A percentile compares a stretch with the other conserved stretches of the same genome.
Conservation (phyloP, 2,329 filamentous ascomycete species). For the Fusarium gaditjirri region DNA sequence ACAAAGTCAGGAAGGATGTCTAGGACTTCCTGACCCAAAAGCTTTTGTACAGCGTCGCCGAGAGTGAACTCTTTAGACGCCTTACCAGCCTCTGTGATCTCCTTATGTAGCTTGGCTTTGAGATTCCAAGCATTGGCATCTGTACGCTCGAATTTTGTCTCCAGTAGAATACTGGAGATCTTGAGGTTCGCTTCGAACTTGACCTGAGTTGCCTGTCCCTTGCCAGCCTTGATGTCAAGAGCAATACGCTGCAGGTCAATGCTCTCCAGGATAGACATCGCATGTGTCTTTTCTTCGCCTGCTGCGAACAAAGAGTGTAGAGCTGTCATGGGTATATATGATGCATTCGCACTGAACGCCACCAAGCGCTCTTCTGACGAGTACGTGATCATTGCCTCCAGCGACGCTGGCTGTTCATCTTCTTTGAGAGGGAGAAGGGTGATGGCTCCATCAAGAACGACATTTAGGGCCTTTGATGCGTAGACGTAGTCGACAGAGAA, state of each 20-base stretch:
- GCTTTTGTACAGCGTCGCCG: neutral
- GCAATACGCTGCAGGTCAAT: neutral
- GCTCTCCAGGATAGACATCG: rapidly evolving
- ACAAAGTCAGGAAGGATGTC: rapidly evolving
- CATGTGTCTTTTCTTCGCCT: rapidly evolving
- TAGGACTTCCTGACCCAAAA: rapidly evolving
- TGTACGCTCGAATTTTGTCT: rapidly evolving
- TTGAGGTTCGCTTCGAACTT: rapidly evolving
- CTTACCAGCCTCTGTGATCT: rapidly evolving
- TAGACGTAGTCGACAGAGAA: neutral
- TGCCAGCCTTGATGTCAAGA: rapidly evolving
- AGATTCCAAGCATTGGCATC: rapidly evolving
- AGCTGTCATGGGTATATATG: neutral
- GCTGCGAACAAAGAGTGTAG: rapidly evolving
- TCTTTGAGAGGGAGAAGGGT: rapidly evolving
- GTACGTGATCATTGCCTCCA: neutral
- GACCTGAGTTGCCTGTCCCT: rapidly evolving
- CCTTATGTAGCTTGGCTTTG: rapidly evolving
- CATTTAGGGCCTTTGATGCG: rapidly evolving
- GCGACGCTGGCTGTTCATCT: rapidly evolving
- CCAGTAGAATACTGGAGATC: rapidly evolving
- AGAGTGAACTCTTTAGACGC: neutral
- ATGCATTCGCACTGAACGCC: rapidly evolving
- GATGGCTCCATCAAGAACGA: neutral
- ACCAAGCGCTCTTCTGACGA: neutral